Base-by-base conservation (phyloP, 75 land plant species). In the Picea glauca region DNA sequence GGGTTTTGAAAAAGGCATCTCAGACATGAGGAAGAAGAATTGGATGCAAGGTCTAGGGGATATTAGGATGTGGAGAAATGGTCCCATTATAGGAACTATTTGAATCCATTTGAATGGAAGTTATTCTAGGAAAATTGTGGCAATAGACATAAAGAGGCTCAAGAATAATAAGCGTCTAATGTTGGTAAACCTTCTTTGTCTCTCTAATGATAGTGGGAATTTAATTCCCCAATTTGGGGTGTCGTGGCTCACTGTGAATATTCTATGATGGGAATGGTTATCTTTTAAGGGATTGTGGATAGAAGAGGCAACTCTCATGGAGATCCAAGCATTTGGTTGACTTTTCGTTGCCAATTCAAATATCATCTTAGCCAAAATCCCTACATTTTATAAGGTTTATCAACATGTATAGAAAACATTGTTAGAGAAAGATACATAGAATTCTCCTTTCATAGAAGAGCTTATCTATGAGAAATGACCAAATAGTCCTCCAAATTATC, bases 321-420 rank as follows among this genome's bases (percentile, higher is more conserved):
- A 64, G 30, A 5, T 26, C 30, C 17, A 77, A 57, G 78, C 21
- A n/a, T n/a, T 59, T n/a, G 78, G 40, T 31, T 57, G 62, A 54
- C 79, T 40, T 13, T 8, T 60, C 31, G 18, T 9, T 18, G 58
- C 79, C 30, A 40, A 40, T 4, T 35, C 60, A 26, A 63, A 21
- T 23, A 82, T 78, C 73, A 58, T 82, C 13, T 62, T 82, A 66
- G 81, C 75, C 17, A 82, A 82, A 64, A 63, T 72, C 35, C 83
- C 79, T 14, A 64, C 85, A 43, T 84, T 76, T 74, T 84, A 78
- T 32, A 70, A 57, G 68, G 75, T 85, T 13, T 84, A 84, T 35
- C 74, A 77, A 58, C 85, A 74, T 3, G 84, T 81, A 1, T 46
- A 81, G 56, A 68, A 72, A 60, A 58, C 80, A 14, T 61, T 84